These are phyloP conservation scores for Neonectria ditissima DNA, from an alignment of 2,329 filamentous ascomycete genomes.

Conservation along the genomic window DNA sequence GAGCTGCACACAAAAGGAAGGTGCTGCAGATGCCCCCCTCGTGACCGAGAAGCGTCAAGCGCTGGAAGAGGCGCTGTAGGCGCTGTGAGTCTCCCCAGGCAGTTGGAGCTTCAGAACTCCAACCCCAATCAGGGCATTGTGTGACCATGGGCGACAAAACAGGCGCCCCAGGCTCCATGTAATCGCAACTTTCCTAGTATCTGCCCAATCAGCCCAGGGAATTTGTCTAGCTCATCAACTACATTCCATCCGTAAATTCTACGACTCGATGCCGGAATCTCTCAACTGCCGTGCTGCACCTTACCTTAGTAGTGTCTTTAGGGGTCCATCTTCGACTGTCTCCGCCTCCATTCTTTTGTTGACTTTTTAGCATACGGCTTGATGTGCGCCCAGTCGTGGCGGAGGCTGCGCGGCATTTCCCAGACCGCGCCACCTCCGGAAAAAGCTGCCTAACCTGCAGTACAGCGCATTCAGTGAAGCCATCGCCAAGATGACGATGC, in stretches of 20 bases:
- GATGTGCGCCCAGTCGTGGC: slow-evolving; percentile 13
- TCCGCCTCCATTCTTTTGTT: too few species aligned
- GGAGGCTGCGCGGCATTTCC: neutral
- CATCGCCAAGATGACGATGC: neutral
- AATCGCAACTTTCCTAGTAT: neutral
- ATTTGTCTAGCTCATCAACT: neutral
- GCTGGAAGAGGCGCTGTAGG: slow-evolving; percentile 18
- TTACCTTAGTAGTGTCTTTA: slow-evolving; percentile 6
- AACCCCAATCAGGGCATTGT: slow-evolving; percentile 11
- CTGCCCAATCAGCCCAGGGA: neutral
- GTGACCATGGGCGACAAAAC: neutral
- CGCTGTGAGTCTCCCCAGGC: neutral
- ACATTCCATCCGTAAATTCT: neutral
- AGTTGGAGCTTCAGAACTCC: neutral
- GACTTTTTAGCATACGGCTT: neutral
- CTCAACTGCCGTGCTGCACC: neutral
- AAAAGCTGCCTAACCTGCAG: neutral
- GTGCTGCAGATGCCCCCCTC: neutral
- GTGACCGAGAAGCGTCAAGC: slow-evolving; percentile 2
- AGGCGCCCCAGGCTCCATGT: neutral
- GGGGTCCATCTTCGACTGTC: neutral
- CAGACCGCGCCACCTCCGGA: neutral
- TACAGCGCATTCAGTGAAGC: neutral
- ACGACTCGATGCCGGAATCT: neutral
- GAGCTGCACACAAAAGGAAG: neutral